Base-by-base conservation (phyloP, 148 eudicot genomes). In the Suaeda aralocaspica region DNA sequence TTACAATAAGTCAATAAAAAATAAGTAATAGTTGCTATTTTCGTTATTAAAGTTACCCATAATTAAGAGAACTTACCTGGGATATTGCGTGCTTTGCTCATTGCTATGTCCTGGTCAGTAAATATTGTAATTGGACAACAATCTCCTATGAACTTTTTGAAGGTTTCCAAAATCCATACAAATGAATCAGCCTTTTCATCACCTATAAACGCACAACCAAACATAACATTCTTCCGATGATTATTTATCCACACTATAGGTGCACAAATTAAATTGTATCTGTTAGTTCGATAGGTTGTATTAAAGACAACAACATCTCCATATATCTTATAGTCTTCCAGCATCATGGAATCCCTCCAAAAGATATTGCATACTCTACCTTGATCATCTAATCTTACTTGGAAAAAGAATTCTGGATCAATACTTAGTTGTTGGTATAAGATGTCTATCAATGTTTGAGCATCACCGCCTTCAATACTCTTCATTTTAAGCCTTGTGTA, bases 341-440 rank as follows among this genome's bases (percentile, higher is more conserved):
- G 12, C 68, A 65, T 63, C 67, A 63, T 41, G 3, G 49, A 41
- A 21, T 36, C 67, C 41, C 50, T 63, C 67, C 49, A 63, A 44
- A 65, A 65, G 2, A 65, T 13, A 24, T 25, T 24, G 9, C 21
- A 44, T 11, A 65, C 11, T 6, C 22, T 25, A 0, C 53, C 68
- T 14, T 22, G 19, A 1, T 44, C 1, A 45, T 25, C 68, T 0
- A 65, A 24, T 12, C 30, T 24, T 5, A 65, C 33, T 25, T 36
- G 10, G 3, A 44, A 65, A 12, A 65, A 65, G 21, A 65, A 44
- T 9, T 25, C 36, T 5, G 21, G 18, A 25, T 63, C 49, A 2
- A 39, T 18, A n/a, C 6, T 6, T 9, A 6, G 16, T 39, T 9
- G 7, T 39, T 63, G 6, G 3, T 39, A 3, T 1, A 63, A 9